phyloP scores from a whole-genome alignment of 768 basidiomycete genomes.

The Hericium erinaceus region DNA sequence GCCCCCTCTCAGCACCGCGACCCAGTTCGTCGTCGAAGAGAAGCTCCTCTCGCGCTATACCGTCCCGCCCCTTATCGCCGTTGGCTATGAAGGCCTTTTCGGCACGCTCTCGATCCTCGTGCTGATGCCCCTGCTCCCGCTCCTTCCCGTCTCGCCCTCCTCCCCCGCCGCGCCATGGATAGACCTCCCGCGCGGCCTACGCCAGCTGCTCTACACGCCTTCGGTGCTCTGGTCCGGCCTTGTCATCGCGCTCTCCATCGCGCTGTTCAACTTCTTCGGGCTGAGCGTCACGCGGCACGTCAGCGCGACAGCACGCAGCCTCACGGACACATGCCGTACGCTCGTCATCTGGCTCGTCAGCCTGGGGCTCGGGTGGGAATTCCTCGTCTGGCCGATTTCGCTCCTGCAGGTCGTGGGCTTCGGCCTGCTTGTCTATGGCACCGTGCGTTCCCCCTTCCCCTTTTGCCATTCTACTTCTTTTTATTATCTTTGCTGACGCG shows the following conservation, averaged over 20 bases:
- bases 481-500: slow-evolving; percentile 1
- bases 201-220: slow-evolving; percentile 77
- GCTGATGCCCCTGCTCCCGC: slow-evolving; percentile 72
- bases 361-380: slow-evolving; percentile 86
- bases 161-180: slow-evolving; percentile 59
- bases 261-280: slow-evolving; percentile 63
- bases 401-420: slow-evolving; percentile 81
- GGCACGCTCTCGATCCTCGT: slow-evolving; percentile 73
- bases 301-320: slow-evolving; percentile 83
- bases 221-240: slow-evolving; percentile 35
- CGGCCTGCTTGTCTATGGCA: slow-evolving; percentile 84
- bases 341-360: slow-evolving; percentile 94
- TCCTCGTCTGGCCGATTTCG: slow-evolving; percentile 71
- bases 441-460: slow-evolving; percentile 36
- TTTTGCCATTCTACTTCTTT: slow-evolving; percentile 6
- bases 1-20: slow-evolving; percentile 55
- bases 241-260: slow-evolving; percentile 43
- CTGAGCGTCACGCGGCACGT: slow-evolving; percentile 88
- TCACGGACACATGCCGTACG: slow-evolving; percentile 93
- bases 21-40: slow-evolving; percentile 93
- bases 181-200: slow-evolving; percentile 83
- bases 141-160: slow-evolving; percentile 51
- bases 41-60: slow-evolving; percentile 87
- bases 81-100: slow-evolving; percentile 91
- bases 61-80: slow-evolving; percentile 84